phyloP scores from a whole-genome alignment of 768 basidiomycete genomes.

The Collybia sordida region DNA sequence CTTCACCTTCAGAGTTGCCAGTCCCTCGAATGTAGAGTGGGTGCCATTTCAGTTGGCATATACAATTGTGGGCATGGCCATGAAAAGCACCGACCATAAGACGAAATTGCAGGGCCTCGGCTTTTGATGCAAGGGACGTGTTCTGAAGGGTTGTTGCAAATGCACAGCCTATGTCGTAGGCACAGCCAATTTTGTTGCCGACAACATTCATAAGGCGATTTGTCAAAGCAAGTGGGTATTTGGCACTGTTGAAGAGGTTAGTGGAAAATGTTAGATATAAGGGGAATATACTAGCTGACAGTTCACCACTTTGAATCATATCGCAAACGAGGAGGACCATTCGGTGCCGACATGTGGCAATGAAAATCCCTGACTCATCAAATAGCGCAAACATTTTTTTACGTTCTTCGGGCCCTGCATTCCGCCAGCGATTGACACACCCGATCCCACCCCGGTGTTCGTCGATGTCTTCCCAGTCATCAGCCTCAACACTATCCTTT shows the following conservation, averaged over 20 bases:
- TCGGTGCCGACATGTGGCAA: constrained; percentile 24
- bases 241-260: constrained; percentile 15
- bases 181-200: constrained; percentile 13
- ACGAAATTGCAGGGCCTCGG: constrained; percentile 1
- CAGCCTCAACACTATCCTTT: background rate
- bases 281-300: constrained; percentile 13
- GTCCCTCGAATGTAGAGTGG: constrained; percentile 23
- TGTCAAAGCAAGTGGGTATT: constrained; percentile 23
- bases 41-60: constrained; percentile 22
- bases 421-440: background rate
- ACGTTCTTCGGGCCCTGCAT: background rate
- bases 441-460: background rate
- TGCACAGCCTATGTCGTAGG: constrained; percentile 27
- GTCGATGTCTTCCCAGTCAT: background rate
- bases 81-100: constrained; percentile 20
- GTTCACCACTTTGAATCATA: constrained; percentile 22
- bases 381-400: constrained; percentile 23
- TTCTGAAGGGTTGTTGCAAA: constrained; percentile 20
- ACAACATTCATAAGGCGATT: constrained; percentile 11
- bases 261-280: too few relatives aligned
- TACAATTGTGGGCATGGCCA: constrained; percentile 24
- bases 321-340: constrained; percentile 15
- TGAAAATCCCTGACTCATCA: constrained; percentile 27
- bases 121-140: constrained; percentile 16
- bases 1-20: constrained; percentile 28